A percentile compares a stretch with the other conserved stretches of the same genome.
phyloP scores from a whole-genome alignment of 2,329 filamentous ascomycete species.

The Sarocladiaceae sp. region DNA sequence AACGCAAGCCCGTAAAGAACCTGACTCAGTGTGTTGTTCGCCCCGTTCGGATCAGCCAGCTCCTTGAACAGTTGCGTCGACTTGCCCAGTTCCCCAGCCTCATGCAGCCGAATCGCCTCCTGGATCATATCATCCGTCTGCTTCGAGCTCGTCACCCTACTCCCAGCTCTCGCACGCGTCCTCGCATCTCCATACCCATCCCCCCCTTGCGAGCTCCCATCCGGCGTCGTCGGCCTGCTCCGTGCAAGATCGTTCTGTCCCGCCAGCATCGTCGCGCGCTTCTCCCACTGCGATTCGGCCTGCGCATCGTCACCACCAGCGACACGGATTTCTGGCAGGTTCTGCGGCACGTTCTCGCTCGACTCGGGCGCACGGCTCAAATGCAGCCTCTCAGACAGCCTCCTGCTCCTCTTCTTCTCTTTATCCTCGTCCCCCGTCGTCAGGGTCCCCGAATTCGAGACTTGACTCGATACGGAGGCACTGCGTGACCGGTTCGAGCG shows the following conservation, averaged over 20 bases:
- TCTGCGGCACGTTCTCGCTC: conserved; percentile 68
- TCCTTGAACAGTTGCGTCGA: conserved; percentile 82
- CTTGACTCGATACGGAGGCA: conserved; percentile 36
- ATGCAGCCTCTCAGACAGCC: conserved; percentile 66
- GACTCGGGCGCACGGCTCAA: conserved; percentile 51
- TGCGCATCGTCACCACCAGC: conserved; percentile 33
- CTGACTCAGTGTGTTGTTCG: conserved; percentile 90
- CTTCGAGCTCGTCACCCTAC: conserved; percentile 37
- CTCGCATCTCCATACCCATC: conserved; percentile 20
- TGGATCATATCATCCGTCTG: conserved; percentile 70
- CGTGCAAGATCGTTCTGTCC: conserved; percentile 48
- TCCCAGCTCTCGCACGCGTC: conserved; percentile 15
- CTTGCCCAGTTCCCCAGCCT: conserved; percentile 68
- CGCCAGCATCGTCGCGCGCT: conserved; percentile 83
- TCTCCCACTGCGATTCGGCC: conserved; percentile 78
- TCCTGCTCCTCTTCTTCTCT: conserved; percentile 25
- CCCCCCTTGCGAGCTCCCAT: background rate
- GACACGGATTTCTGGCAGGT: conserved; percentile 67
- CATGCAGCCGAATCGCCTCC: conserved; percentile 90
- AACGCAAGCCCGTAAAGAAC: conserved; percentile 91
- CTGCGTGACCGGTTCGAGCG: conserved; percentile 40
- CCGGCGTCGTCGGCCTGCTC: conserved; percentile 31
- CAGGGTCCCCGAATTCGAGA: conserved; percentile 15
- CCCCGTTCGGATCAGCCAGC: conserved; percentile 74
- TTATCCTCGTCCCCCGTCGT: conserved; percentile 22